Evolutionary conservation across 1,139 yeast genomes (phyloP).

Genomic region (Debaryomycetaceae sp.): DNA sequence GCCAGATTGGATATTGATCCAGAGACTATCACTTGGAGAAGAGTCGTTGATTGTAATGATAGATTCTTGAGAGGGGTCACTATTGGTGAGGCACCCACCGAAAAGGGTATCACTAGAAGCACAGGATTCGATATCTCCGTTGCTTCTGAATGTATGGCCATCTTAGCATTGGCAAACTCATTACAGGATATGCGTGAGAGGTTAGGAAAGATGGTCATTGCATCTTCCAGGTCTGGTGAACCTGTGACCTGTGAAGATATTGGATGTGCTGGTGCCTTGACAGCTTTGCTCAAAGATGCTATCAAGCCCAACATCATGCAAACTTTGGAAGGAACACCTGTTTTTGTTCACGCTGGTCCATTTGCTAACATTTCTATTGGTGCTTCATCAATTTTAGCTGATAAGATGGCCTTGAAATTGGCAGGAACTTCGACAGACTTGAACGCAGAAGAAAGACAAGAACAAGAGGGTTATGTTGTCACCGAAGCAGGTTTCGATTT

Average conservation of each 20-base stretch:
- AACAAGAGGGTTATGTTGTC: slow-evolving; percentile 84
- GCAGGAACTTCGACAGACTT: slow-evolving; percentile 64
- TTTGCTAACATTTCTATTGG: slow-evolving; percentile 98
- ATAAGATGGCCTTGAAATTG: slow-evolving; percentile 89
- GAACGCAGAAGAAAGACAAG: slow-evolving; percentile 48
- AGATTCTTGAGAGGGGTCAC: slow-evolving; percentile 90
- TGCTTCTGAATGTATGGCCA: slow-evolving; percentile 98
- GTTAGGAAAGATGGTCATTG: slow-evolving; percentile 89
- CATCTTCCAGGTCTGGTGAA: slow-evolving; percentile 73
- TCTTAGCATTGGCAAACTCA: slow-evolving; percentile 82
- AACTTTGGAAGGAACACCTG: slow-evolving; percentile 97
- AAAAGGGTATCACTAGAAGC: slow-evolving; percentile 81
- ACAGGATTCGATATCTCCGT: slow-evolving; percentile 97
- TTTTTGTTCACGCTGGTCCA: slow-evolving; percentile 97
- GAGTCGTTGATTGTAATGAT: slow-evolving; percentile 96
- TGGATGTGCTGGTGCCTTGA: slow-evolving; percentile 96
- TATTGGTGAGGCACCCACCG: slow-evolving; percentile 91
- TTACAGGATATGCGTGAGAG: slow-evolving; percentile 86
- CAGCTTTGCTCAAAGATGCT: slow-evolving; percentile 94
- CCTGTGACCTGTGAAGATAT: slow-evolving; percentile 95
- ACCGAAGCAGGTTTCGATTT: slow-evolving; percentile 99
- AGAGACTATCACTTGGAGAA: slow-evolving; percentile 90
- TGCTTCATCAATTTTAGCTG: slow-evolving; percentile 92
- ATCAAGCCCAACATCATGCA: slow-evolving; percentile 98
- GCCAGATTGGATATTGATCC: slow-evolving; percentile 92